Evolutionary conservation across 257 asterid genomes (phyloP), one percentile per base, ranked within the genome.

Genomic region (Nicotiana tabacum): DNA sequence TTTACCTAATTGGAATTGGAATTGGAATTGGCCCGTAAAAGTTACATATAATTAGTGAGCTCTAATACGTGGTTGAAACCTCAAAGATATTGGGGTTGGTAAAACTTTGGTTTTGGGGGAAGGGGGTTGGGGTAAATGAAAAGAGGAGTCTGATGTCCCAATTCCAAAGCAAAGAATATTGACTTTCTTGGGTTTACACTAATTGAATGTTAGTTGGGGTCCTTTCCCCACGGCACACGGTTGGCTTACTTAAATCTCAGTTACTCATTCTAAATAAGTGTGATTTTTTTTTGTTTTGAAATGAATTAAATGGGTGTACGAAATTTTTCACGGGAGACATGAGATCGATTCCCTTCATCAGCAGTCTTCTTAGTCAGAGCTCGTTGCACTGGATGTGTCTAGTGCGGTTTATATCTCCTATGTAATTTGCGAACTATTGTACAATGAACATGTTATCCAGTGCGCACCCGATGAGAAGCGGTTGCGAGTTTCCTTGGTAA

Each of bases 131-230:
- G 18, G 58, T 53, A 32, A 32, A 32, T 32, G 39, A 43, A 53
- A 13, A 53, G 58, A 53, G 58, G 58, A 9, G 51, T 43, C 12
- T 43, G 51, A 43, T 15, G n/a, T 32, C 48, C 7, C 17, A 68
- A 68, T 43, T 68, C 78, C 85, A 46, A 89, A 89, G 90, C 89
- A 89, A 85, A 84, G 92, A 92, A 90, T 85, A 88, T 87, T 90
- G 94, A 90, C 94, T 90, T 85, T 92, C 87, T 89, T 84, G 92
- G 88, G 12, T 84, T 83, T 85, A 80, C 83, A 78, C 82, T 66
- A 77, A 72, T 87, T 88, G 90, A 89, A 90, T 46, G 83, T 83
- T 68, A 4, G 55, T 17, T 68, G 77, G 30, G 30, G 60, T 82
- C 70, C 85, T 82, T 90, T 82, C 85, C 84, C 82, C 21, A 9